Conservation (phyloP, 768 basidiomycete species). For the Trametes villosa region DNA sequence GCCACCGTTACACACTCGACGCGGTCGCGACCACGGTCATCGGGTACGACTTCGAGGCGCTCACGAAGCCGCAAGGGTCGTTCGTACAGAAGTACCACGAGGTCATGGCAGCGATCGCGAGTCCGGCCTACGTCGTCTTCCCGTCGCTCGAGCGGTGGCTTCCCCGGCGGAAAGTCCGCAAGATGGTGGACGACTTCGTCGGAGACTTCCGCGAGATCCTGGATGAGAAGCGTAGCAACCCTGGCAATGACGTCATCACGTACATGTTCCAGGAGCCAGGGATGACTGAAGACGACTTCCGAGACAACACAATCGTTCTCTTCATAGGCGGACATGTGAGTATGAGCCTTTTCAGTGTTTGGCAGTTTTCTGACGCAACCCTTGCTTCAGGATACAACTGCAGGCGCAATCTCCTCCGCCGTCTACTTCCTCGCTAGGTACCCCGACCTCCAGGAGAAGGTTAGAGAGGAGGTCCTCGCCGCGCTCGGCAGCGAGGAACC, state of each 20-base stretch:
- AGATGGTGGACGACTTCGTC: conserved; percentile 11
- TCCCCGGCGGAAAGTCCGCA: conserved; percentile 5
- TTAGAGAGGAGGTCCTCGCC: conserved; percentile 42
- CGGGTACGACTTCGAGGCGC: conserved; percentile 26
- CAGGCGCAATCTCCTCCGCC: conserved; percentile 42
- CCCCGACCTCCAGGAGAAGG: conserved; percentile 41
- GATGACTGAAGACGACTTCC: conserved; percentile 36
- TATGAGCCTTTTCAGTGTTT: not conserved
- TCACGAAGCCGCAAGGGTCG: conserved; percentile 12
- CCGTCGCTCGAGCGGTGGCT: conserved; percentile 17
- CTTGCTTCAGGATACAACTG: conserved; percentile 42
- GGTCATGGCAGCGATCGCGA: conserved; percentile 15
- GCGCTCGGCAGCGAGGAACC: conserved; percentile 38
- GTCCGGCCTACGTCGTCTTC: conserved; percentile 14
- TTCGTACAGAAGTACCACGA: conserved; percentile 19
- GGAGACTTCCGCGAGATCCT: conserved; percentile 7
- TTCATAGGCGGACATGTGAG: conserved; percentile 47
- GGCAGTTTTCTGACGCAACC: not conserved
- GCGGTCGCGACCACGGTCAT: conserved; percentile 19
- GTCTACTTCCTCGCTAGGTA: conserved; percentile 44
- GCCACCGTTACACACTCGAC: conserved; percentile 22
- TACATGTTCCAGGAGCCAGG: conserved; percentile 20
- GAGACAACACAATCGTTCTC: conserved; percentile 43
- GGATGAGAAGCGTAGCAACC: conserved; percentile 12
- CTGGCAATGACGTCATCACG: conserved; percentile 16